These are phyloP conservation scores for Amniculicola lignicola DNA, from an alignment of 495 filamentous ascomycete genomes.

Conservation along the genomic window DNA sequence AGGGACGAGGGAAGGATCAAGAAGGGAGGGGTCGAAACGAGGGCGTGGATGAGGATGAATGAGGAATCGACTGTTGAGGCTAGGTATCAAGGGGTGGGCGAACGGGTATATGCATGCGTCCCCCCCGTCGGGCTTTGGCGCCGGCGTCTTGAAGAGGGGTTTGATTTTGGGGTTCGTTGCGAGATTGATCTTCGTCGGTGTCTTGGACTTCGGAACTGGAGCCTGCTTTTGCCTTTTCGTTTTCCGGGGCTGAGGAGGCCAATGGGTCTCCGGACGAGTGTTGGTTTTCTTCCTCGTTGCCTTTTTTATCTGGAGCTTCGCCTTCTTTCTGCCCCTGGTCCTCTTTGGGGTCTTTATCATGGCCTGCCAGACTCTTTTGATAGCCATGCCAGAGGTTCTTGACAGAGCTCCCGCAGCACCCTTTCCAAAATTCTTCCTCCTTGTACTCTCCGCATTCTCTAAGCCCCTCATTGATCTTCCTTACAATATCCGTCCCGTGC, in stretches of 20 bases:
- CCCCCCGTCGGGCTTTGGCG: conserved; percentile 9
- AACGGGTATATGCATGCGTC: conserved; percentile 18
- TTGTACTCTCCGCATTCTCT: conserved; percentile 56
- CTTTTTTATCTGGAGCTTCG: background rate
- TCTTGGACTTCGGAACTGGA: too few species aligned
- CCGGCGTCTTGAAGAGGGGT: background rate
- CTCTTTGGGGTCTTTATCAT: conserved; percentile 2
- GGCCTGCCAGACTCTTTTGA: conserved; percentile 42
- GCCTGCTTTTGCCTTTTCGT: too few species aligned
- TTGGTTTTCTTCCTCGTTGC: background rate
- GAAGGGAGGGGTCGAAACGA: too few species aligned
- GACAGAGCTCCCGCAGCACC: conserved; percentile 62
- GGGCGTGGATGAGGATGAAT: too few species aligned
- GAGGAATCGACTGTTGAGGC: too few species aligned
- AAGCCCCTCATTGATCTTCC: conserved; percentile 68
- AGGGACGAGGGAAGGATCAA: too few species aligned
- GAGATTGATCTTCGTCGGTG: too few species aligned
- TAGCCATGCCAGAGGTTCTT: conserved; percentile 75
- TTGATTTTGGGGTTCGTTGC: too few species aligned
- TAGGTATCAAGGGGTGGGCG: background rate
- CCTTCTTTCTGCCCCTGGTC: background rate
- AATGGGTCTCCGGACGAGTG: too few species aligned
- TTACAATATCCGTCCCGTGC: conserved; percentile 70
- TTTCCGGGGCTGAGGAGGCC: too few species aligned
- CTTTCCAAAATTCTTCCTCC: conserved; percentile 66